Evolutionary conservation across 805 yeast species (phyloP).

Genomic region (Teunomyces lycoperdinae): DNA sequence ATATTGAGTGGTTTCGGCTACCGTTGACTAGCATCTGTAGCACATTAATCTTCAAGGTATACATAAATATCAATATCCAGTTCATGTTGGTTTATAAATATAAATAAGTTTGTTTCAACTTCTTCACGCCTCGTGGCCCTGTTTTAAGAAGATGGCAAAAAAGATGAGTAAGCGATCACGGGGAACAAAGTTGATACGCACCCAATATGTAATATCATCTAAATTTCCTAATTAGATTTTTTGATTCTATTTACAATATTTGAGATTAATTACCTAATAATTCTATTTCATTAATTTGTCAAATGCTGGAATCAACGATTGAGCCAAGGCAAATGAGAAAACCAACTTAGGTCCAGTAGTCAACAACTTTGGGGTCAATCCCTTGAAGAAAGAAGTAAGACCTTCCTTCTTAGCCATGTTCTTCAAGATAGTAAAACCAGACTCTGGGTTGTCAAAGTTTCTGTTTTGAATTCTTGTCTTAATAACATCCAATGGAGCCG

Average conservation of each 20-base stretch:
- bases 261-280: not conserved
- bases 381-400: conserved; percentile 86
- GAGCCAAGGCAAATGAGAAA: conserved; percentile 97
- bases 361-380: conserved; percentile 91
- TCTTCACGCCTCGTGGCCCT: not conserved
- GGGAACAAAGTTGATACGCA: not conserved
- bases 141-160: not conserved
- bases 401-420: conserved; percentile 95
- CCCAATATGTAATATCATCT: not conserved
- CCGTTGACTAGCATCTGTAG: conserved; percentile 33
- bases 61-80: conserved; percentile 29
- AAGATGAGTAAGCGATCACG: not conserved
- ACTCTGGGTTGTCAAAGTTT: conserved; percentile 92
- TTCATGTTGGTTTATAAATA: conserved; percentile 24
- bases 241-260: not conserved
- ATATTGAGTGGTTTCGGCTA: conserved; percentile 31
- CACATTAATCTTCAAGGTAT: conserved; percentile 36
- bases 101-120: not conserved
- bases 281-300: conserved; percentile 58
- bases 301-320: conserved; percentile 92
- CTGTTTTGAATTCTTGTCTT: conserved; percentile 98
- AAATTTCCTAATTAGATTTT: conserved; percentile 1
- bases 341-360: conserved; percentile 98
- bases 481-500: conserved; percentile 97
- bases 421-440: conserved; percentile 88